These are phyloP conservation scores for Petrea volubilis DNA, from an alignment of 257 asterid genomes.

Conservation along the genomic window DNA sequence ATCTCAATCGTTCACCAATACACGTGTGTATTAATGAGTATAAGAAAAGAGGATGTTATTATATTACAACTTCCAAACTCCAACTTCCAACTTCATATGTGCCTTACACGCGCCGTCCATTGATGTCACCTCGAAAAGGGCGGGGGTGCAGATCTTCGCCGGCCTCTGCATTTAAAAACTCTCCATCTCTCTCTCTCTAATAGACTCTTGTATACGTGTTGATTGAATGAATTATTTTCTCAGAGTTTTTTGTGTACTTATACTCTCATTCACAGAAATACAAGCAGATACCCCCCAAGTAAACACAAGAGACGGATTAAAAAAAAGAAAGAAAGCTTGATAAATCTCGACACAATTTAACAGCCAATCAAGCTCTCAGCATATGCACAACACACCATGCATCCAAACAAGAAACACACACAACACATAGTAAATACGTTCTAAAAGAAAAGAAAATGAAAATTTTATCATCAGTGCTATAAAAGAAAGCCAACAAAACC, in stretches of 20 bases:
- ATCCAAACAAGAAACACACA: slow-evolving; percentile 22
- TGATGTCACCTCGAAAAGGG: slow-evolving; percentile 44
- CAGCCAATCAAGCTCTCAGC: background rate
- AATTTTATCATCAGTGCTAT: too few species aligned
- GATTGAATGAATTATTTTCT: slow-evolving; percentile 22
- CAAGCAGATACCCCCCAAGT: background rate
- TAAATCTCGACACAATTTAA: background rate
- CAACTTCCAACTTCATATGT: slow-evolving; percentile 8
- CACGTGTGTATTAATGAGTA: too few species aligned
- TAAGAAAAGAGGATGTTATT: too few species aligned
- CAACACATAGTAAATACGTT: slow-evolving; percentile 31
- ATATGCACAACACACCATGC: slow-evolving; percentile 19
- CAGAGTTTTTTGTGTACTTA: background rate
- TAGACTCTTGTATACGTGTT: background rate
- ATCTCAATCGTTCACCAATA: too few species aligned
- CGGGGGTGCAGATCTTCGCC: slow-evolving; percentile 35
- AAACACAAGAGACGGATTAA: background rate
- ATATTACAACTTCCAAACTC: too few species aligned
- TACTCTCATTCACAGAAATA: background rate
- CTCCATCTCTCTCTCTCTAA: slow-evolving; percentile 1
- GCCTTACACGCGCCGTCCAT: slow-evolving; percentile 27
- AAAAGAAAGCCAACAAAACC: background rate
- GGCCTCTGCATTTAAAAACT: slow-evolving; percentile 25
- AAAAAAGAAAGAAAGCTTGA: background rate
- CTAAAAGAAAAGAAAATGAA: too few species aligned